Evolutionary conservation across 352 stramenopile species (phyloP).

Genomic region (Phytophthora ramorum): DNA sequence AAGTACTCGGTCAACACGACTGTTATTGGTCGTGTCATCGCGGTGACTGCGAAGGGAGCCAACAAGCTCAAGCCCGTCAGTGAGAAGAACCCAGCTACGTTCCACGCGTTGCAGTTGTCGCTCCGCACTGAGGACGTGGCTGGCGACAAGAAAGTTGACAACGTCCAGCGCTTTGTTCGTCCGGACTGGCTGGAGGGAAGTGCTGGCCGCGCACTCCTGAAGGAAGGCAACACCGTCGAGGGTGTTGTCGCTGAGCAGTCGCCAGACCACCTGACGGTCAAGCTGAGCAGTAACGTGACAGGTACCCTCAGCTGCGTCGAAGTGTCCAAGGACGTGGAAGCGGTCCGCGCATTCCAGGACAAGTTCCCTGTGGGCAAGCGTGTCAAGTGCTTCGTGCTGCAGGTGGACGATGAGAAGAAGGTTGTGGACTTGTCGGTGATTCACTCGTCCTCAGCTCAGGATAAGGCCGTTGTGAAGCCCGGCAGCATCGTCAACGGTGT

Average conservation of each 20-base stretch:
- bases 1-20: constrained; percentile 77
- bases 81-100: constrained; percentile 76
- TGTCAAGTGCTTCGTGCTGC: constrained; percentile 69
- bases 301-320: constrained; percentile 71
- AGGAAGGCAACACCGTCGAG: constrained; percentile 58
- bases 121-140: constrained; percentile 61
- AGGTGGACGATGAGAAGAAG: constrained; percentile 78
- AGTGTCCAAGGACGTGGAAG: constrained; percentile 65
- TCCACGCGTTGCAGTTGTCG: constrained; percentile 75
- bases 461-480: constrained; percentile 44
- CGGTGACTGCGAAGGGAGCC: constrained; percentile 72
- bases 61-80: constrained; percentile 90
- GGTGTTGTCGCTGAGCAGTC: constrained; percentile 80
- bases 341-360: constrained; percentile 66
- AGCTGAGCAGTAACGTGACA: constrained; percentile 77
- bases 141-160: constrained; percentile 39
- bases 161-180: constrained; percentile 58
- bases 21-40: constrained; percentile 72
- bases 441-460: constrained; percentile 38
- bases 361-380: constrained; percentile 83
- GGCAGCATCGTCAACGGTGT: constrained; percentile 74
- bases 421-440: constrained; percentile 77
- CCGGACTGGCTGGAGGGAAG: constrained; percentile 83
- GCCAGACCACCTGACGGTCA: constrained; percentile 60
- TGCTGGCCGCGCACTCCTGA: constrained; percentile 70